Conservation (phyloP, 345 rosid genomes). For the Rhodomyrtus tomentosa region DNA sequence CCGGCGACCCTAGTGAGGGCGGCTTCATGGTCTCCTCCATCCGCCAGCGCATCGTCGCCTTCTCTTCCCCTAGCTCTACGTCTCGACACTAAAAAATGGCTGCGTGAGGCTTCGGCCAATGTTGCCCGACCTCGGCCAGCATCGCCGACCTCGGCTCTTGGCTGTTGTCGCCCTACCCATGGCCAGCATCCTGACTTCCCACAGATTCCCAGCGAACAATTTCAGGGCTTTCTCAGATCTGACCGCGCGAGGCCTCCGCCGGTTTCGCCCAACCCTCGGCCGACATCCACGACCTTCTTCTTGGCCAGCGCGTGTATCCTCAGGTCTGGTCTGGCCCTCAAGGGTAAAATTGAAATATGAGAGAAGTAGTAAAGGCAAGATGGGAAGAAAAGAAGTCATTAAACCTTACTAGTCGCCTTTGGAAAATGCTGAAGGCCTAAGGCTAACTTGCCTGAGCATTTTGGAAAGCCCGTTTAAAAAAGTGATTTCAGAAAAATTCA, state of each 20-base stretch:
- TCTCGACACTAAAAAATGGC: background rate
- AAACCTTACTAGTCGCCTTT: background rate
- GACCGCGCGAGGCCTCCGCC: background rate
- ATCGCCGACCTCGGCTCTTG: background rate
- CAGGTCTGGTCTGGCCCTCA: background rate
- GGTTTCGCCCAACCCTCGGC: background rate
- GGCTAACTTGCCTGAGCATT: no score
- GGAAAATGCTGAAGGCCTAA: background rate
- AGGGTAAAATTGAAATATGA: background rate
- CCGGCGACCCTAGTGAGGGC: background rate
- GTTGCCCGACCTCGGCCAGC: background rate
- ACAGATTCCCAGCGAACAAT: background rate
- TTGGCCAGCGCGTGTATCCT: background rate
- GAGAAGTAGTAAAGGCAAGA: background rate
- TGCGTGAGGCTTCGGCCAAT: background rate
- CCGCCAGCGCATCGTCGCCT: background rate
- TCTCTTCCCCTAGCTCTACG: background rate
- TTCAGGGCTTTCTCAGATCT: background rate
- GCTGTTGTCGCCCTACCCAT: background rate
- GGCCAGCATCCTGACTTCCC: background rate
- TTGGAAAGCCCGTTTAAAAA: background rate
- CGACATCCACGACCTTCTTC: background rate
- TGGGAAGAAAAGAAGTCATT: background rate
- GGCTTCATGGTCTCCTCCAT: background rate
- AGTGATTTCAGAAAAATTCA: background rate